Evolutionary conservation across 2,329 filamentous ascomycete genomes (phyloP).

Genomic region (Aspergillus fumigatus): DNA sequence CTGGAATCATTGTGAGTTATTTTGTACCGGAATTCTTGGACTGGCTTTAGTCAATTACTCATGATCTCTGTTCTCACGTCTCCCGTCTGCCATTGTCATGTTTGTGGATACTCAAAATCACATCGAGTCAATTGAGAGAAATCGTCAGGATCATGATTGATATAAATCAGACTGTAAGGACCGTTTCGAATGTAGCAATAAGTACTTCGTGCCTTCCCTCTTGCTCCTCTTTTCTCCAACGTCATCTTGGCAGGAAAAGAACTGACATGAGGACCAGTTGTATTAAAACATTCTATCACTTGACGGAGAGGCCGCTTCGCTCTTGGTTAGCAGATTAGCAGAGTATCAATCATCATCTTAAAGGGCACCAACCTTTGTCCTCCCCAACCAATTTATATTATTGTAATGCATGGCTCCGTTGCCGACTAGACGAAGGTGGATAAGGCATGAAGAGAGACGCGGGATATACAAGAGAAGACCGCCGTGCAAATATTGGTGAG

Average conservation of each 20-base stretch:
- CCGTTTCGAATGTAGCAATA: neutral
- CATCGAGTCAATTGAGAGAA: neutral
- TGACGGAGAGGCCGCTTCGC: neutral
- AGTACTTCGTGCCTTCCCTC: neutral
- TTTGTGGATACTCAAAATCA: neutral
- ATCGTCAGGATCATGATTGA: neutral
- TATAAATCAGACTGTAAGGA: neutral
- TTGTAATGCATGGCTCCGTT: neutral
- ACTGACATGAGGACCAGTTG: neutral
- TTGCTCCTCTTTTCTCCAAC: neutral
- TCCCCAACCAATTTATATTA: neutral
- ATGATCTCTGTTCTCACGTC: neutral
- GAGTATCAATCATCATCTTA: neutral
- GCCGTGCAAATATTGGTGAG: neutral
- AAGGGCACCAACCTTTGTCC: neutral
- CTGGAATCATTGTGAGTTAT: constrained; percentile 89
- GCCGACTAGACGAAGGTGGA: neutral
- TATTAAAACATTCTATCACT: neutral
- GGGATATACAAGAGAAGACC: neutral
- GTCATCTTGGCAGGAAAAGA: neutral
- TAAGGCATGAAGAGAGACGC: neutral
- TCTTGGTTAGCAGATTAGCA: neutral
- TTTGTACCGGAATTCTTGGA: constrained; percentile 77
- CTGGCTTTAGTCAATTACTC: constrained; percentile 44
- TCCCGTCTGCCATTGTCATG: neutral